A percentile compares a stretch with the other conserved stretches of the same genome.
phyloP scores from a whole-genome alignment of 257 asterid species.

The Solanum medicagineum region DNA sequence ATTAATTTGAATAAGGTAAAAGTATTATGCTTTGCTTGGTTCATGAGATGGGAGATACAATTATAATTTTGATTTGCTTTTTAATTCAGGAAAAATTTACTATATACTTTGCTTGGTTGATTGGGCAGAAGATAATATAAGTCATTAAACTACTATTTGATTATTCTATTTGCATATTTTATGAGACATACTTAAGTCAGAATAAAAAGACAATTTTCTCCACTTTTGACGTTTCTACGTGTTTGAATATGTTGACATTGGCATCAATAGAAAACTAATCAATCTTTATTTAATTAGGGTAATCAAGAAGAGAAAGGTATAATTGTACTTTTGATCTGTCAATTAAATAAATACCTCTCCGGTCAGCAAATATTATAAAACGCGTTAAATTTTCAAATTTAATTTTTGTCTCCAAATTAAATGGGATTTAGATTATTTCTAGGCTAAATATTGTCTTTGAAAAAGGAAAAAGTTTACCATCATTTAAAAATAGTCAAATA shows the following conservation, averaged over 20 bases:
- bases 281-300: background rate
- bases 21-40: background rate
- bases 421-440: background rate
- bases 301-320: background rate
- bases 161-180: background rate
- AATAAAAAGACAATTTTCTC: background rate
- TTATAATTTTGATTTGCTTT: background rate
- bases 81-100: background rate
- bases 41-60: background rate
- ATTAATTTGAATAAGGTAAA: background rate
- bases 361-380: background rate
- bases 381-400: background rate
- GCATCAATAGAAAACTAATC: background rate
- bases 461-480: background rate
- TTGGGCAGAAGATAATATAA: background rate
- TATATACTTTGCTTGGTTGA: background rate
- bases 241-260: background rate
- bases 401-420: background rate
- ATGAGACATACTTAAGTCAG: too few species aligned
- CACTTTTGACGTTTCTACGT: background rate
- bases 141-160: background rate
- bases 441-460: background rate
- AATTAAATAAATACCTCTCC: background rate
- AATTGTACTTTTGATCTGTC: background rate
- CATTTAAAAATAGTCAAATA: background rate